Conservation (phyloP, 2,329 filamentous ascomycete genomes). For the Amauroascus niger region DNA sequence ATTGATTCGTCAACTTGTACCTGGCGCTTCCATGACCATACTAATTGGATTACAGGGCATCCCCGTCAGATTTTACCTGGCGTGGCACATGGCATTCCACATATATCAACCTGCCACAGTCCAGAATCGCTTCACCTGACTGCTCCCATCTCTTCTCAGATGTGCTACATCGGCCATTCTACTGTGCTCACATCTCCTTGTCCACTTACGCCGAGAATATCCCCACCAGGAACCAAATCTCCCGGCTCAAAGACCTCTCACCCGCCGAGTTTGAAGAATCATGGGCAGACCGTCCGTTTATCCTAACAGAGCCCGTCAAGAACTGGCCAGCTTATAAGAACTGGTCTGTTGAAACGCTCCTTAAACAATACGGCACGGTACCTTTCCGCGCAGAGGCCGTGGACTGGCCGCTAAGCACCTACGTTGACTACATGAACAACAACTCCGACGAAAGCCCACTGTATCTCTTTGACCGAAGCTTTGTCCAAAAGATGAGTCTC, state of each 20-base stretch:
- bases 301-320: conserved; percentile 72
- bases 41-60: conserved; percentile 10
- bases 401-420: conserved; percentile 78
- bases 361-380: conserved; percentile 53
- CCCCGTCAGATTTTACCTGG: conserved; percentile 49
- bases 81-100: conserved; percentile 77
- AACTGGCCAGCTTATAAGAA: conserved; percentile 66
- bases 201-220: conserved; percentile 60
- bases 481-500: conserved; percentile 76
- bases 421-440: conserved; percentile 70
- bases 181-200: conserved; percentile 68
- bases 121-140: conserved; percentile 50
- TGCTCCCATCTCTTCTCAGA: conserved; percentile 82
- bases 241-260: conserved; percentile 57
- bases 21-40: not conserved
- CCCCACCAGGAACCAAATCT: conserved; percentile 62
- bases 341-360: conserved; percentile 64
- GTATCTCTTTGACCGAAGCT: conserved; percentile 82
- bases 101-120: conserved; percentile 51
- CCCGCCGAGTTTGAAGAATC: conserved; percentile 61
- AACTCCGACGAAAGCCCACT: conserved; percentile 78
- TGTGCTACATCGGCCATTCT: conserved; percentile 78
- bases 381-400: conserved; percentile 85
- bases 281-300: conserved; percentile 77
- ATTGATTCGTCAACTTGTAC: not conserved